A percentile compares a stretch with the other conserved stretches of the same genome.
These are phyloP conservation scores for Penicillium sp. DNA, from an alignment of 2,329 filamentous ascomycete genomes.

Conservation along the genomic window DNA sequence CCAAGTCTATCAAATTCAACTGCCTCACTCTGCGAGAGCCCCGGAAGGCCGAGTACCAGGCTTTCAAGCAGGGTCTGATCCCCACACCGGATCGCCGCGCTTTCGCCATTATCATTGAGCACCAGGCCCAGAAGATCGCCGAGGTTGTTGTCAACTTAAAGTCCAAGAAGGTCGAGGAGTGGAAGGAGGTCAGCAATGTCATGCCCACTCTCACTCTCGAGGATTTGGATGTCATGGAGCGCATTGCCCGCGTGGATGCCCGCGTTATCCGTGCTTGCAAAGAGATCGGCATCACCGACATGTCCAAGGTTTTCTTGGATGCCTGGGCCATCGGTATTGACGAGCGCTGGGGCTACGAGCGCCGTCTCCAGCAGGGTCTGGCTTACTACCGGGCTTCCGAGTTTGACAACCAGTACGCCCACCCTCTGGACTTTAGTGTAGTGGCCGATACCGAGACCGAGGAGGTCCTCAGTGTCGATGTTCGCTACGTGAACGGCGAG, in stretches of 20 bases:
- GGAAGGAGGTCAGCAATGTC: conserved; percentile 42
- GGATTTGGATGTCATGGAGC: conserved; percentile 35
- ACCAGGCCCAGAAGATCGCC: conserved; percentile 23
- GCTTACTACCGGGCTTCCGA: conserved; percentile 30
- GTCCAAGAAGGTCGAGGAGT: conserved; percentile 25
- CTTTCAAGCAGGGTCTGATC: conserved; percentile 32
- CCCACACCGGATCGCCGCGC: conserved; percentile 34
- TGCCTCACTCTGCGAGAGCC: conserved; percentile 53
- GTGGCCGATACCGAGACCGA: conserved; percentile 28
- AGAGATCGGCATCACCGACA: conserved; percentile 35
- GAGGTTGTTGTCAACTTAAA: conserved; percentile 29
- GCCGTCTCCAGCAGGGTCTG: conserved; percentile 33
- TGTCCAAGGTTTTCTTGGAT: conserved; percentile 34
- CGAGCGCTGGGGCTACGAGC: conserved; percentile 34
- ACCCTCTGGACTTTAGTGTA: conserved; percentile 28
- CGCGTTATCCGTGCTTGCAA: conserved; percentile 33
- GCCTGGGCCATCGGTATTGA: conserved; percentile 38
- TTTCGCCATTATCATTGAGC: conserved; percentile 49
- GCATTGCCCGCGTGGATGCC: conserved; percentile 29
- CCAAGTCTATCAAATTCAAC: conserved; percentile 34
- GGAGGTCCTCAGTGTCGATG: conserved; percentile 28
- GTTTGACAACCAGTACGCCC: conserved; percentile 33
- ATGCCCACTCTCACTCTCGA: conserved; percentile 43
- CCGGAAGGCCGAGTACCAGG: conserved; percentile 34
- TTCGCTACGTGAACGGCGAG: conserved; percentile 25